Evolutionary conservation across 2,329 filamentous ascomycete genomes (phyloP), one percentile per base, ranked within the genome.

Genomic region (Xylariaceae sp.): DNA sequence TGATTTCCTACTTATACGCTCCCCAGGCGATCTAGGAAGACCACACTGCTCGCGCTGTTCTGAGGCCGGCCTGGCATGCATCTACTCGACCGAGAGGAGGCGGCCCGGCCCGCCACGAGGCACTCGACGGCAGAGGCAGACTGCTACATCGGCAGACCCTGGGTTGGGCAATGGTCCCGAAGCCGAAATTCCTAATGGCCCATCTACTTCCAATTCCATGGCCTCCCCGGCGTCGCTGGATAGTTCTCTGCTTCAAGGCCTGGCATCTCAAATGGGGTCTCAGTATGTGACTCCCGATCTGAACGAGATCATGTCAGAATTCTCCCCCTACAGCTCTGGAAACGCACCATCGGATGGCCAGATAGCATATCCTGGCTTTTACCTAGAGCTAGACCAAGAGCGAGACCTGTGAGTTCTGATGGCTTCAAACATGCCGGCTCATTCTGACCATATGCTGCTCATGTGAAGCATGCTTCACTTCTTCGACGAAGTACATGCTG

Each of bases 31-130:
- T 33, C 39, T 46, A 36, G 41, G 43, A 29, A 47, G 50, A 17
- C 56, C 55, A 7, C 36, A 43, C 21, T 60, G 56, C 33, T 56
- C 55, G 33, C 55, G 55, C n/a, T 60, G 56, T 38, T 40, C 43
- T 3, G 53, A 57, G 38, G 46, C 36, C 6, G 43, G 45, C 12
- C 35, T 39, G 14, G 31, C 31, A 13, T 59, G 57, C 43, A 46
- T 38, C 4, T 60, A 60, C 33, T 51, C 52, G 6, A 44, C 41
- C 14, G 42, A 42, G 30, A 46, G 43, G 32, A 47, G 50, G 19
- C 58, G 50, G 33, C 56, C 56, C 3, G 57, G 57, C 4, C 56
- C 56, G 7, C 36, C 46, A 1, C 45, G 52, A 26, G 53, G 55
- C 15, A 40, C 47, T 9, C 47, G 43, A 7, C 42, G 49, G 13